These are phyloP conservation scores for Aspergillus sp. DNA, from an alignment of 2,329 filamentous ascomycete species.

Conservation along the genomic window DNA sequence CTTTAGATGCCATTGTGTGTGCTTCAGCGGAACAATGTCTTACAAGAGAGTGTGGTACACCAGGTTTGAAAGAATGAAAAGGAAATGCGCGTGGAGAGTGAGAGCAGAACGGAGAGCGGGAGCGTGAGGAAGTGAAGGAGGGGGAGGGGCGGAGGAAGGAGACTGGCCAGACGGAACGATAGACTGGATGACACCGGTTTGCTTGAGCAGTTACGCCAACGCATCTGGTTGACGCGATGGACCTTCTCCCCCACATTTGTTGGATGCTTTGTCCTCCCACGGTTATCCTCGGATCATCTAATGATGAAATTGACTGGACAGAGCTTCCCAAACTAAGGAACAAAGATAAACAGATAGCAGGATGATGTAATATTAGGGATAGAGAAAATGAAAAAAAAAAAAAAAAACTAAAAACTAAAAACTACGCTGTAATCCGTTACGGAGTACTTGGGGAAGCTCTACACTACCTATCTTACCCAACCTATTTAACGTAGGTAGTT, in stretches of 20 bases:
- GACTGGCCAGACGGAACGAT: slow-evolving; percentile 22
- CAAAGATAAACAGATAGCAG: too few species aligned
- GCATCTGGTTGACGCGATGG: slow-evolving; percentile 23
- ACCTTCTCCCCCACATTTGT: slow-evolving; percentile 33
- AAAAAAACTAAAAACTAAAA: too few species aligned
- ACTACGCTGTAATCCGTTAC: too few species aligned
- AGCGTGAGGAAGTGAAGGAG: slow-evolving; percentile 14
- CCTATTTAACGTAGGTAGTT: too few species aligned
- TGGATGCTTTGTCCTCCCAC: background rate
- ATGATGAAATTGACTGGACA: background rate
- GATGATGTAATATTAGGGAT: too few species aligned
- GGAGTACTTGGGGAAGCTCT: too few species aligned
- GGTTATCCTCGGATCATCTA: background rate
- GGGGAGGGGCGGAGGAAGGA: slow-evolving; percentile 12
- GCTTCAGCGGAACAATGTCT: slow-evolving; percentile 38
- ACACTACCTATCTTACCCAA: too few species aligned
- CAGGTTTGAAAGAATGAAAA: slow-evolving; percentile 9
- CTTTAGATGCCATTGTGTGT: slow-evolving; percentile 38
- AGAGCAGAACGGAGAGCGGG: slow-evolving; percentile 11
- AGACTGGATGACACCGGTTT: slow-evolving; percentile 18
- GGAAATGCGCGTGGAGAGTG: slow-evolving; percentile 10
- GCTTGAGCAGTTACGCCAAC: slow-evolving; percentile 21
- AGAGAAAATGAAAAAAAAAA: too few species aligned
- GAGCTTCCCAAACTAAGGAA: too few species aligned
- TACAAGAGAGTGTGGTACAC: slow-evolving; percentile 13